Percentiles rank a stretch among this genome's conserved stretches.
Evolutionary conservation across 176 grass and related monocot genomes (phyloP).

Genomic region (Aegilops longissima): DNA sequence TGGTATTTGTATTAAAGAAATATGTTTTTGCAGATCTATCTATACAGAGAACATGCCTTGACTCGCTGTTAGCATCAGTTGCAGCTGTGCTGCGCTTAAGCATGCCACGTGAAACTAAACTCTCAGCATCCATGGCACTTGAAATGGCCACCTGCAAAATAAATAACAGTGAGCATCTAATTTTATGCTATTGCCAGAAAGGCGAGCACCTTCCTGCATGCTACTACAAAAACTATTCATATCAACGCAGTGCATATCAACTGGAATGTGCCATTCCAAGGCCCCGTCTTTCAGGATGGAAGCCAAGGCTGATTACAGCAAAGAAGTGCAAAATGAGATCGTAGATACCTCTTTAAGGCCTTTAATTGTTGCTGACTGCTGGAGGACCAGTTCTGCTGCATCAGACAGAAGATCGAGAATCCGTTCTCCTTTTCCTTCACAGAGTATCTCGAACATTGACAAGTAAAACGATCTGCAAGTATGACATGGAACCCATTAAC

Average conservation of each 20-base stretch:
- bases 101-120: slow-evolving; percentile 58
- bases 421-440: slow-evolving; percentile 73
- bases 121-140: slow-evolving; percentile 56
- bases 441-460: slow-evolving; percentile 88
- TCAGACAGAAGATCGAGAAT: slow-evolving; percentile 78
- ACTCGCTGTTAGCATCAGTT: slow-evolving; percentile 85
- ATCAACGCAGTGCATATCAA: background rate
- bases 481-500: slow-evolving; percentile 7
- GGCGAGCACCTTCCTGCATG: background rate
- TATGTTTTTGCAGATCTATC: background rate
- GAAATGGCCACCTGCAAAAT: slow-evolving; percentile 55
- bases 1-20: background rate
- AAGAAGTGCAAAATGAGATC: background rate
- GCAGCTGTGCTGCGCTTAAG: slow-evolving; percentile 82
- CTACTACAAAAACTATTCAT: slow-evolving; percentile 9
- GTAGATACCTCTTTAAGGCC: slow-evolving; percentile 83
- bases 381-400: slow-evolving; percentile 52
- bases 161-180: slow-evolving; percentile 28
- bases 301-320: background rate
- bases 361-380: slow-evolving; percentile 66
- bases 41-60: slow-evolving; percentile 59
- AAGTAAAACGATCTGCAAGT: slow-evolving; percentile 65
- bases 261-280: background rate
- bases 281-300: background rate
- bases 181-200: background rate